phyloP scores from a whole-genome alignment of 129 eudicot species.

The Logfia minima region DNA sequence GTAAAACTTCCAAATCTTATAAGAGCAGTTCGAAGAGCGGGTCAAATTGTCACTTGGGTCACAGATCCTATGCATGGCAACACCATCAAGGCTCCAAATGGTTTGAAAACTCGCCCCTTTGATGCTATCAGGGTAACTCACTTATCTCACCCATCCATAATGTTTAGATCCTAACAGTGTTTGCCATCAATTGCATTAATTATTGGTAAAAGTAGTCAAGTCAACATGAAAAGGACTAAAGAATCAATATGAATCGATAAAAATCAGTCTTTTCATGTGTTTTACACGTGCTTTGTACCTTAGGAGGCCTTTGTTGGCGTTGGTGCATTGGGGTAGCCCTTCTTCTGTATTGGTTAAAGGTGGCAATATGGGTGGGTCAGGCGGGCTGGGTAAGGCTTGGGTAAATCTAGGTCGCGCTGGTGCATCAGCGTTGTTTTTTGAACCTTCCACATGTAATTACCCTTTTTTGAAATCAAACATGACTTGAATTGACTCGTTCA shows the following conservation, averaged over 20 bases:
- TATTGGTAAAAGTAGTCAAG: conserved; percentile 3
- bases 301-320: background rate
- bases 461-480: background rate
- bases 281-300: conserved; percentile 18
- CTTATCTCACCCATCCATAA: conserved; percentile 20
- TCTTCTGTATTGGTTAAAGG: background rate
- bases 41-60: conserved; percentile 88
- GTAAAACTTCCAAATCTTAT: conserved; percentile 88
- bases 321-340: background rate
- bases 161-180: background rate
- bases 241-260: conserved; percentile 2
- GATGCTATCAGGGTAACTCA: conserved; percentile 73
- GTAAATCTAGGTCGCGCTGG: background rate
- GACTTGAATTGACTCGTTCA: background rate
- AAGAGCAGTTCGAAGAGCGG: conserved; percentile 81
- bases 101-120: conserved; percentile 81
- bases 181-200: background rate
- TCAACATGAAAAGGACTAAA: conserved; percentile 9
- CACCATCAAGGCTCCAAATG: conserved; percentile 90
- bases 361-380: background rate
- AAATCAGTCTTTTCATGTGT: background rate
- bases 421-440: background rate
- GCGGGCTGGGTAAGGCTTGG: background rate
- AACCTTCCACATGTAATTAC: background rate
- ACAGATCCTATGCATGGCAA: conserved; percentile 96